phyloP scores from a whole-genome alignment of 208 protist species.

The Leptomonas pyrrhocoris region DNA sequence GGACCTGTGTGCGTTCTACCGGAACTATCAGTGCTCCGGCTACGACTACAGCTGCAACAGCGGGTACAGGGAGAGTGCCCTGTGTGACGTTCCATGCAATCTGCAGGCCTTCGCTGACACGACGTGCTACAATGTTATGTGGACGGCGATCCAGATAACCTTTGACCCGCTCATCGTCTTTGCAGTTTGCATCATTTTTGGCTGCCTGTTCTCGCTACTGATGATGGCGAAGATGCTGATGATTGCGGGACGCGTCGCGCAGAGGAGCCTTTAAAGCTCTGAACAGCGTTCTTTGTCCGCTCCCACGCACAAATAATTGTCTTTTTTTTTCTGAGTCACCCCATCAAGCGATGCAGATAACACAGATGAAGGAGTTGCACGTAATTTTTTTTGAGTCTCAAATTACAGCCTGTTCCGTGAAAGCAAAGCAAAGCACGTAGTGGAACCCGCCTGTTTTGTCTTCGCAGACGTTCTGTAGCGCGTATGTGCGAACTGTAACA shows the following conservation, averaged over 20 bases:
- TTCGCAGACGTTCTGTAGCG: neutral
- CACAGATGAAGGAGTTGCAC: no score
- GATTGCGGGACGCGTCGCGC: neutral
- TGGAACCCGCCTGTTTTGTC: no score
- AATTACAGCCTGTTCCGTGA: no score
- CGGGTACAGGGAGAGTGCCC: neutral
- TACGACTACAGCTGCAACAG: neutral
- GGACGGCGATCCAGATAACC: neutral
- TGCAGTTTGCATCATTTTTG: neutral
- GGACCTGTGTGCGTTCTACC: constrained; percentile 12
- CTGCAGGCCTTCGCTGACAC: neutral
- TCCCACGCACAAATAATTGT: no score
- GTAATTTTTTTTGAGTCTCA: no score
- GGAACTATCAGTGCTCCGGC: constrained; percentile 9
- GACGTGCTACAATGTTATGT: neutral
- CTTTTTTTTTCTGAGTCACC: no score
- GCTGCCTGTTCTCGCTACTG: constrained; percentile 1
- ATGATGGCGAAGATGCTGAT: constrained; percentile 4
- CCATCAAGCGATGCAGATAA: no score
- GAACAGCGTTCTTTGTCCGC: no score
- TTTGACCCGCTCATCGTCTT: constrained; percentile 9
- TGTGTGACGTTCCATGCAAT: neutral
- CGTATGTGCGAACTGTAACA: no score
- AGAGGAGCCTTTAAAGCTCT: neutral
- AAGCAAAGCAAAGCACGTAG: no score